Evolutionary conservation across 352 stramenopile species (phyloP).

Genomic region (Aphanomyces invadans): DNA sequence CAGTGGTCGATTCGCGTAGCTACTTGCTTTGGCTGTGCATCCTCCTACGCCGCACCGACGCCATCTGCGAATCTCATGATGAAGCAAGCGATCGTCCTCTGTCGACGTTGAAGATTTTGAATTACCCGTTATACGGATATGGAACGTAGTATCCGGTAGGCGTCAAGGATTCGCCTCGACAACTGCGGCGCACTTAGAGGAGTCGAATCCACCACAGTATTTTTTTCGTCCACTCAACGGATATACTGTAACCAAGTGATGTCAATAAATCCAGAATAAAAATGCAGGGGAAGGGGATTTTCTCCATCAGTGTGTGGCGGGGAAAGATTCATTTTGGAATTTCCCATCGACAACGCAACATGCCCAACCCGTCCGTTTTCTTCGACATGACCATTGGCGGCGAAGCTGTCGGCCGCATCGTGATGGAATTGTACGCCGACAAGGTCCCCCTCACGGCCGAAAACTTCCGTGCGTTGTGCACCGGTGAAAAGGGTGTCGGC

Average conservation of each 20-base stretch:
- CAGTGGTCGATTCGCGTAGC: too few species aligned
- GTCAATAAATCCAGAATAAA: neutral
- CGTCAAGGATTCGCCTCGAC: neutral
- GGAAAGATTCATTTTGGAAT: conserved; percentile 22
- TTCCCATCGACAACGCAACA: conserved; percentile 26
- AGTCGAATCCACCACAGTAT: neutral
- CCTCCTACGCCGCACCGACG: too few species aligned
- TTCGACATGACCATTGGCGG: conserved; percentile 97
- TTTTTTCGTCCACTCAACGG: too few species aligned
- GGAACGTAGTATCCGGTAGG: neutral
- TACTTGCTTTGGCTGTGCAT: too few species aligned
- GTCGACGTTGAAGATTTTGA: neutral
- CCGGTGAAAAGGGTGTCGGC: conserved; percentile 50
- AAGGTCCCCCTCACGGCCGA: conserved; percentile 65
- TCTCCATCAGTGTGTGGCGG: neutral
- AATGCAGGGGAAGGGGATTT: neutral
- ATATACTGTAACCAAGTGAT: too few species aligned
- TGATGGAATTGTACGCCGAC: conserved; percentile 78
- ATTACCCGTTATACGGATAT: neutral
- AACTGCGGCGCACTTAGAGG: neutral
- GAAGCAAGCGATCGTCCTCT: neutral
- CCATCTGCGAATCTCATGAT: too few species aligned
- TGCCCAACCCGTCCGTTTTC: conserved; percentile 92
- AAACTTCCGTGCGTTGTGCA: conserved; percentile 54
- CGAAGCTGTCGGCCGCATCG: conserved; percentile 84